These are phyloP conservation scores for Yamadazyma atmosphaerica DNA, from an alignment of 1,139 yeast genomes.

Conservation along the genomic window DNA sequence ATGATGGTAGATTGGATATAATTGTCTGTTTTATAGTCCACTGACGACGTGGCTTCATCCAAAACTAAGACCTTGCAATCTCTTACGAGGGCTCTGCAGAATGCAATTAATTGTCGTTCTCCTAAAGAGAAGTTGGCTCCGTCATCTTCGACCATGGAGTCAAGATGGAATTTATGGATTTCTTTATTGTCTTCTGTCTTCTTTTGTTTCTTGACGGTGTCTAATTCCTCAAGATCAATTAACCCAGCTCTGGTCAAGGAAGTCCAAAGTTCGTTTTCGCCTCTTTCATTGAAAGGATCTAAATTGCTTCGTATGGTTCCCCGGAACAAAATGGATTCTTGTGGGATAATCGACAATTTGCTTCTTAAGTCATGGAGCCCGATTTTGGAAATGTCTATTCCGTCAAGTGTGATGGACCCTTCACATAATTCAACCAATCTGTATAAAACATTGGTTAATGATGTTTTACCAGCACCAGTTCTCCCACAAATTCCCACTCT, in stretches of 20 bases:
- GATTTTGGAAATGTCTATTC: conserved; percentile 55
- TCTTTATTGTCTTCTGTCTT: conserved; percentile 5
- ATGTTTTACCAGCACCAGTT: conserved; percentile 80
- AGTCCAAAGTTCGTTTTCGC: conserved; percentile 32
- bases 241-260: conserved; percentile 29
- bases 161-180: conserved; percentile 41
- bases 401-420: conserved; percentile 61
- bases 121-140: conserved; percentile 55
- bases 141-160: conserved; percentile 48
- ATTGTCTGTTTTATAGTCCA: conserved; percentile 54
- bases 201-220: conserved; percentile 17
- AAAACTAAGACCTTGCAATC: conserved; percentile 47
- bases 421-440: conserved; percentile 54
- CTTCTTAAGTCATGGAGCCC: conserved; percentile 76
- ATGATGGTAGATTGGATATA: conserved; percentile 49
- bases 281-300: conserved; percentile 54
- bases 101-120: conserved; percentile 52
- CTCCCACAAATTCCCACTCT: conserved; percentile 78
- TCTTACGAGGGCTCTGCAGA: conserved; percentile 52
- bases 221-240: conserved; percentile 21
- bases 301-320: conserved; percentile 79
- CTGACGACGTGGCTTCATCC: conserved; percentile 60
- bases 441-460: conserved; percentile 66
- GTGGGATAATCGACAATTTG: conserved; percentile 83
- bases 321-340: conserved; percentile 84